Conservation (phyloP, 2,329 filamentous ascomycete species). For the Penicillium italicum region DNA sequence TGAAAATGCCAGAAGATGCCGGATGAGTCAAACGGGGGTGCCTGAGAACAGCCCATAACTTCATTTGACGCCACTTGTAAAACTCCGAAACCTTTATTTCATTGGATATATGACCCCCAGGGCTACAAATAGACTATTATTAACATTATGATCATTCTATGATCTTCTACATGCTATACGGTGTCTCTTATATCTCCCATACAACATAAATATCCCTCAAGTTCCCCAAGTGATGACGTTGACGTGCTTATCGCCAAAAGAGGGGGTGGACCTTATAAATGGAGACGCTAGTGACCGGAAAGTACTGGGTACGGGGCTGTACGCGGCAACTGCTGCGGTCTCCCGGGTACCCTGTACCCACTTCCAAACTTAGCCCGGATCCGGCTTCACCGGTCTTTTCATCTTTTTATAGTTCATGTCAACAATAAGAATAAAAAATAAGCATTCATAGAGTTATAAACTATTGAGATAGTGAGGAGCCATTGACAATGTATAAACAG, state of each 20-base stretch:
- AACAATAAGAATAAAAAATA: background rate
- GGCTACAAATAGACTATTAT: background rate
- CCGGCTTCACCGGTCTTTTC: background rate
- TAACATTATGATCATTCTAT: background rate
- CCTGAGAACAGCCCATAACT: conserved; percentile 14
- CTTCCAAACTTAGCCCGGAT: conserved; percentile 8
- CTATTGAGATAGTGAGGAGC: background rate
- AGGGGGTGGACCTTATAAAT: conserved; percentile 22
- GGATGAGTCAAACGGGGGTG: conserved; percentile 26
- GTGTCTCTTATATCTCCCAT: background rate
- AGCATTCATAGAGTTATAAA: background rate
- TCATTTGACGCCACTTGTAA: conserved; percentile 19
- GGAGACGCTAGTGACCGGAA: conserved; percentile 4
- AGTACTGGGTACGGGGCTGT: conserved; percentile 12
- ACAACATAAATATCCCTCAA: background rate
- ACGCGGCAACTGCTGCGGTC: background rate
- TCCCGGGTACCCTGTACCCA: conserved; percentile 9
- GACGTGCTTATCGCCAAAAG: conserved; percentile 25
- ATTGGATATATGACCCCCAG: background rate
- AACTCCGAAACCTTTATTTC: background rate
- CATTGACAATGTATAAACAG: conserved; percentile 20
- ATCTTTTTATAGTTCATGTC: background rate
- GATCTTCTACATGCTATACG: background rate
- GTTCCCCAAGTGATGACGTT: conserved; percentile 20
- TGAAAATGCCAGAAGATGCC: conserved; percentile 15